A percentile compares a stretch with the other conserved stretches of the same genome.
Conservation (phyloP, 768 basidiomycete genomes). For the Lenzites betulinus region DNA sequence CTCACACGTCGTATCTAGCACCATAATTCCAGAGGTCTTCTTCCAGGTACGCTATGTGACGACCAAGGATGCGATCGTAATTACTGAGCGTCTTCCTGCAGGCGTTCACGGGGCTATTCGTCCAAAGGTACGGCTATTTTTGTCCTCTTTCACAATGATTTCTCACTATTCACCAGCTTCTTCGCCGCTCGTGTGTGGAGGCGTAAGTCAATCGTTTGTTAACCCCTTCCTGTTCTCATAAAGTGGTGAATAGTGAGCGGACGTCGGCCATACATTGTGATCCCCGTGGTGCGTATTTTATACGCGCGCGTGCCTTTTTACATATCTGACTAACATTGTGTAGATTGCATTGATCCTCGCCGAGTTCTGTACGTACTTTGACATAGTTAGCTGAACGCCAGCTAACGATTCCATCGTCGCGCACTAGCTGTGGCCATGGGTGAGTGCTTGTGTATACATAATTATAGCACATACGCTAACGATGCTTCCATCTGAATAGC, state of each 20-base stretch:
- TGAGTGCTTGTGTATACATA: not conserved
- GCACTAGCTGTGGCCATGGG: constrained; percentile 9
- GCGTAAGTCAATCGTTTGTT: not conserved
- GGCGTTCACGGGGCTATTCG: constrained; percentile 57
- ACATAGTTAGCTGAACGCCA: not conserved
- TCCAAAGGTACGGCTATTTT: constrained; percentile 45
- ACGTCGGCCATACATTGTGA: constrained; percentile 44
- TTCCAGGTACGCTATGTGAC: constrained; percentile 46
- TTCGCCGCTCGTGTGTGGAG: constrained; percentile 26
- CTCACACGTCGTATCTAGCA: constrained; percentile 37
- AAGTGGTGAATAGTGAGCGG: constrained; percentile 39
- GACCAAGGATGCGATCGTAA: not conserved
- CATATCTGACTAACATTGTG: not conserved
- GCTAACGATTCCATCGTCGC: not conserved
- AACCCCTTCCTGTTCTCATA: not conserved
- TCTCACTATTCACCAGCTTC: constrained; percentile 8
- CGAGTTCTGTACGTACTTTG: constrained; percentile 44
- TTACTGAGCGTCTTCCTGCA: constrained; percentile 19
- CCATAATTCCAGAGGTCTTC: constrained; percentile 46
- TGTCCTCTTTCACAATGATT: not conserved
- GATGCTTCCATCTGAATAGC: not conserved
- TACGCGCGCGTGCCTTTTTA: not conserved
- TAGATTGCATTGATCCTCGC: constrained; percentile 48
- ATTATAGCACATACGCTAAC: not conserved
- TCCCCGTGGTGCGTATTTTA: constrained; percentile 41